Evolutionary conservation across 1,284 basidiomycete genomes (phyloP).

Genomic region (Trichosporon asahii): DNA sequence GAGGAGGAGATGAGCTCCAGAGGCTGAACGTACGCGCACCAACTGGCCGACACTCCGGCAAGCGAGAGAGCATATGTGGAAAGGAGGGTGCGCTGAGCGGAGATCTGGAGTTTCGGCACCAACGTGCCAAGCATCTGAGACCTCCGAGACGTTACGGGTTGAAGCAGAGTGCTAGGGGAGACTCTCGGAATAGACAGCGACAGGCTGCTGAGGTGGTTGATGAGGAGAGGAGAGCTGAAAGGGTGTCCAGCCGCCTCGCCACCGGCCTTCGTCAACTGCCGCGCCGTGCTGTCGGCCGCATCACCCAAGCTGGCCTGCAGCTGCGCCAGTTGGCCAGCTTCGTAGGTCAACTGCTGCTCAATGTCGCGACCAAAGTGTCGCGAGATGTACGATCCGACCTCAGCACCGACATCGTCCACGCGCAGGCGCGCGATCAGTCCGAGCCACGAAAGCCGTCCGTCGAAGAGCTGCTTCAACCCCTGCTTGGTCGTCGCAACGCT

Average conservation of each 20-base stretch:
- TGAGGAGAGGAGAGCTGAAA: conserved; percentile 64
- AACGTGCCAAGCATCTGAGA: conserved; percentile 60
- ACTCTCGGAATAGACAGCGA: conserved; percentile 58
- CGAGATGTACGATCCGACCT: conserved; percentile 59
- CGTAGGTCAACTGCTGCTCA: conserved; percentile 67
- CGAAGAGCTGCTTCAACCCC: conserved; percentile 59
- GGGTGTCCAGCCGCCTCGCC: conserved; percentile 51
- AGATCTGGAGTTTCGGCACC: conserved; percentile 62
- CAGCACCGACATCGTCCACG: conserved; percentile 67
- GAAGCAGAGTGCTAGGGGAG: conserved; percentile 57
- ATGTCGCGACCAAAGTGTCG: conserved; percentile 64
- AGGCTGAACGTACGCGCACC: conserved; percentile 41
- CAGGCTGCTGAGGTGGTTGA: conserved; percentile 61
- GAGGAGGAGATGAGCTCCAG: conserved; percentile 29
- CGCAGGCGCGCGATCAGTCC: conserved; percentile 58
- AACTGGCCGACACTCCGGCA: conserved; percentile 53
- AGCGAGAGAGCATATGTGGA: conserved; percentile 49
- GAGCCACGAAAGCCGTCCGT: conserved; percentile 62
- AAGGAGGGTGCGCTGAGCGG: conserved; percentile 63
- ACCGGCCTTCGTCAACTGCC: conserved; percentile 26
- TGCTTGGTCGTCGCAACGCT: conserved; percentile 57
- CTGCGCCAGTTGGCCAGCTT: conserved; percentile 64
- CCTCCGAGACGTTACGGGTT: conserved; percentile 60
- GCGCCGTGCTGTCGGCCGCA: conserved; percentile 52
- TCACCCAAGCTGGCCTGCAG: conserved; percentile 57